Evolutionary conservation across 345 rosid species (phyloP).

Genomic region (Eutrema japonicum): DNA sequence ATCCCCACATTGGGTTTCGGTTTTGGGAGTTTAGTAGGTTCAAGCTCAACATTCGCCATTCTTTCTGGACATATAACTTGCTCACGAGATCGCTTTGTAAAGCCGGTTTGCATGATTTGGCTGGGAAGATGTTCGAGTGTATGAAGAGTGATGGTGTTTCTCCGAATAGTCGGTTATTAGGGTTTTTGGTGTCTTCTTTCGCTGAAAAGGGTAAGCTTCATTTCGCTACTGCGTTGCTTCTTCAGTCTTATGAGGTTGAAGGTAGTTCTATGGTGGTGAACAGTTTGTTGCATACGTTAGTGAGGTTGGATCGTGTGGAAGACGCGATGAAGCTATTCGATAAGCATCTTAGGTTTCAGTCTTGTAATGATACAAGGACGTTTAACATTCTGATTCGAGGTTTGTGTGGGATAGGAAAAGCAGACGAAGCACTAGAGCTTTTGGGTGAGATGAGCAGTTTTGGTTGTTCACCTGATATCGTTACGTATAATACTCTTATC

Average conservation of each 20-base stretch:
- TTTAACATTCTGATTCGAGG: conserved; percentile 80
- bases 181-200: conserved; percentile 58
- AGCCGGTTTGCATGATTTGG: conserved; percentile 61
- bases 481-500: conserved; percentile 79
- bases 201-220: conserved; percentile 53
- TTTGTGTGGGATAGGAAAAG: conserved; percentile 58
- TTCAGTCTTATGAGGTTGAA: conserved; percentile 50
- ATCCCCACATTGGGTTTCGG: conserved; percentile 60
- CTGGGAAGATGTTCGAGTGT: conserved; percentile 50
- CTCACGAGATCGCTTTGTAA: conserved; percentile 69
- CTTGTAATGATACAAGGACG: conserved; percentile 64
- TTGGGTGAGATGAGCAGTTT: conserved; percentile 59
- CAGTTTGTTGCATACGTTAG: conserved; percentile 60
- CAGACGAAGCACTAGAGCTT: conserved; percentile 57
- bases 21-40: conserved; percentile 71
- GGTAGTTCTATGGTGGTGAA: conserved; percentile 52
- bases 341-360: conserved; percentile 49
- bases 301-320: conserved; percentile 52
- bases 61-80: conserved; percentile 59
- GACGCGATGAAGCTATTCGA: conserved; percentile 64
- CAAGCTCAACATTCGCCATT: conserved; percentile 57
- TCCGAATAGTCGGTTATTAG: conserved; percentile 50
- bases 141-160: conserved; percentile 79
- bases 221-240: conserved; percentile 55
- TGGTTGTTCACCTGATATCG: conserved; percentile 66